phyloP scores from a whole-genome alignment of 441 rosid species.

The Erodium moschatum region DNA sequence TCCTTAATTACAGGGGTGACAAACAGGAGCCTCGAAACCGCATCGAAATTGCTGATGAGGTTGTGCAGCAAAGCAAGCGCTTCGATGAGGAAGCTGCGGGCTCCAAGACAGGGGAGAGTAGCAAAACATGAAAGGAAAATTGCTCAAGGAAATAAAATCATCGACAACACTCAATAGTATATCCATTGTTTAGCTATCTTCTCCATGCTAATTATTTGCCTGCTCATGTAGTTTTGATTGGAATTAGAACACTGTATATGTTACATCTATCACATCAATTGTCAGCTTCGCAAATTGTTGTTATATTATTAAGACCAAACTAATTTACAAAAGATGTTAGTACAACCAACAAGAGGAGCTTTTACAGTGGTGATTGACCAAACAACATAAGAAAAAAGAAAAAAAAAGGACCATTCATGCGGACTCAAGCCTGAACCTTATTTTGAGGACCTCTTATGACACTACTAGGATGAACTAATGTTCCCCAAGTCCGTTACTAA shows the following conservation, averaged over 20 bases:
- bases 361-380: background rate
- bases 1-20: slow-evolving; percentile 39
- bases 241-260: too few species aligned
- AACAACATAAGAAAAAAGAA: background rate
- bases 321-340: slow-evolving; percentile 1
- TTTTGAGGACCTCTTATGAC: background rate
- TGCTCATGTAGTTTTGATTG: too few species aligned
- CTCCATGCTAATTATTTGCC: too few species aligned
- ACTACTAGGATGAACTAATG: background rate
- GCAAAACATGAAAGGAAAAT: slow-evolving; percentile 13
- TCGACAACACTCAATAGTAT: too few species aligned
- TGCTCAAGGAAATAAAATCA: background rate
- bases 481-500: slow-evolving; percentile 34
- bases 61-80: too few species aligned
- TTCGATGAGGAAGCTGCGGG: too few species aligned
- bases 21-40: slow-evolving; percentile 34
- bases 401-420: background rate
- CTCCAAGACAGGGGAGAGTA: too few species aligned
- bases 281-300: background rate
- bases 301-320: background rate
- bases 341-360: background rate
- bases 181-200: too few species aligned
- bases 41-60: slow-evolving; percentile 28
- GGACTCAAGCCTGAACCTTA: background rate
- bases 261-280: too few species aligned